Conservation (phyloP, 2,329 filamentous ascomycete species). For the Leptographium lundbergii region DNA sequence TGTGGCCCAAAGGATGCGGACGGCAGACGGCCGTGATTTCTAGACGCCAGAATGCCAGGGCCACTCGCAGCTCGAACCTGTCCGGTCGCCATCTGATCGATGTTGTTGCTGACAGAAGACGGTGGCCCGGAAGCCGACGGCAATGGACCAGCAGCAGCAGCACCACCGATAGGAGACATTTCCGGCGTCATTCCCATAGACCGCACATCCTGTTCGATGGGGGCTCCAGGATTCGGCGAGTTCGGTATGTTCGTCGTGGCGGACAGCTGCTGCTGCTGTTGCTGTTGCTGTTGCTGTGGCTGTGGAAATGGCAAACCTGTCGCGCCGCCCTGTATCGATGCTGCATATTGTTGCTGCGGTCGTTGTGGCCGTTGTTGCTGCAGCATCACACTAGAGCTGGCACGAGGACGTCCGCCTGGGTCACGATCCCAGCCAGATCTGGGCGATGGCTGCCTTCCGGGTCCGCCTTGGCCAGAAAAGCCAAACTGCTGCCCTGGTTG, state of each 20-base stretch:
- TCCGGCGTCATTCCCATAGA: too few species aligned
- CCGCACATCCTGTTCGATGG: too few species aligned
- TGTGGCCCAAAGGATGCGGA: not conserved
- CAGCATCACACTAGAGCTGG: slow-evolving; percentile 1
- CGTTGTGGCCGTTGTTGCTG: not conserved
- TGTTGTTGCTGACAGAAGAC: not conserved
- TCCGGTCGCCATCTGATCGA: not conserved
- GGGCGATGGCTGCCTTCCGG: not conserved
- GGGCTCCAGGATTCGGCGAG: too few species aligned
- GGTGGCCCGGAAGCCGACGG: not conserved
- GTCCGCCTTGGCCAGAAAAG: too few species aligned
- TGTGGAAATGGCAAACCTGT: too few species aligned
- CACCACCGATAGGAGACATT: too few species aligned
- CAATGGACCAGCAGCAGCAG: too few species aligned
- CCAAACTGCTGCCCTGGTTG: not conserved
- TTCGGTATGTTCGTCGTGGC: too few species aligned
- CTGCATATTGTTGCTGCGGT: too few species aligned
- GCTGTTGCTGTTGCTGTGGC: not conserved
- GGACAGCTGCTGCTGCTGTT: too few species aligned
- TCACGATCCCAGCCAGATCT: not conserved
- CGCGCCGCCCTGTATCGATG: not conserved
- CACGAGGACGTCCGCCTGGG: not conserved
- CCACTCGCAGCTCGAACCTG: not conserved
- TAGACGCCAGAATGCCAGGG: not conserved
- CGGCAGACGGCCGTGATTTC: slow-evolving; percentile 5